A percentile compares a stretch with the other conserved stretches of the same genome.
Evolutionary conservation across 2,329 filamentous ascomycete genomes (phyloP).

Genomic region (Sclerotinia spermophila): DNA sequence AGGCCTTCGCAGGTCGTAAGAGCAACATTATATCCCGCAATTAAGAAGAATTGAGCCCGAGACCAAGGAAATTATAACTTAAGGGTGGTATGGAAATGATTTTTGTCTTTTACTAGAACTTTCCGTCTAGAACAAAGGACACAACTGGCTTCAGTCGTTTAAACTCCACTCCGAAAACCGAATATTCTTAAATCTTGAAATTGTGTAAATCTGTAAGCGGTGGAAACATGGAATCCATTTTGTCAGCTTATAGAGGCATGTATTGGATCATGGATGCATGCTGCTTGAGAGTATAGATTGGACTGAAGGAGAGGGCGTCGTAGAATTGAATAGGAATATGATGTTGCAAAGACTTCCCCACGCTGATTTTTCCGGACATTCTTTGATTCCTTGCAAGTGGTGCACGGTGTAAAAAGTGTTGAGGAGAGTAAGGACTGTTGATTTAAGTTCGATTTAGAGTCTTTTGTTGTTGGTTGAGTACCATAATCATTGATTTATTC

Average conservation of each 20-base stretch:
- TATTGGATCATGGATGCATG: not conserved
- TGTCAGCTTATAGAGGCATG: not conserved
- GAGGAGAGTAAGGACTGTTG: not conserved
- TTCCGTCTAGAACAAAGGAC: not conserved
- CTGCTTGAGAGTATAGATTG: not conserved
- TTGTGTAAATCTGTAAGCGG: no score
- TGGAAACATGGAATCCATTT: not conserved
- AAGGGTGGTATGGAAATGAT: no score
- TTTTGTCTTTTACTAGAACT: not conserved
- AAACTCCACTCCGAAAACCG: accelerated
- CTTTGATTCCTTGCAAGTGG: not conserved
- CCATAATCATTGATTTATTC: not conserved
- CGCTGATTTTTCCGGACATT: not conserved
- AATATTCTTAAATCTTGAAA: not conserved
- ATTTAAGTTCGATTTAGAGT: no score
- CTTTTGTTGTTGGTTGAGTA: not conserved
- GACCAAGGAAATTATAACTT: not conserved
- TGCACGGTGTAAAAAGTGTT: not conserved
- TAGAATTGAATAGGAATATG: not conserved
- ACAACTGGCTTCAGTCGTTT: not conserved
- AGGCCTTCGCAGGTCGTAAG: not conserved
- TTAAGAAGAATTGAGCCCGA: not conserved
- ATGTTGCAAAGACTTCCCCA: not conserved
- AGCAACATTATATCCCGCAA: not conserved
- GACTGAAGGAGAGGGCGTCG: not conserved